These are phyloP conservation scores for Juglanconis sp. DNA, from an alignment of 2,329 filamentous ascomycete species.

Conservation along the genomic window DNA sequence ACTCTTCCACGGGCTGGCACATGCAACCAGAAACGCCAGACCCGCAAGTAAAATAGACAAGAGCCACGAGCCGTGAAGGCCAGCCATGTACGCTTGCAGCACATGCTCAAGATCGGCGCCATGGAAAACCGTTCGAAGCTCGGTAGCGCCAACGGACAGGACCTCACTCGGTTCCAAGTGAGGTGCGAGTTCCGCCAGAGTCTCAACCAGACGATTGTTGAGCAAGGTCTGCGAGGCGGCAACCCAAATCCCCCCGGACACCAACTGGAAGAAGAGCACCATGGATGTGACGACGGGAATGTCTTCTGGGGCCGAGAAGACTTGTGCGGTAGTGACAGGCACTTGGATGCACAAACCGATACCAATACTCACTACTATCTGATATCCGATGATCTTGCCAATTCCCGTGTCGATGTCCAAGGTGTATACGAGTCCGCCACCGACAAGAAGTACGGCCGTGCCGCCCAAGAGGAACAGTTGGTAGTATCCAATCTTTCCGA, in stretches of 20 bases:
- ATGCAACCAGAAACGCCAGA: not conserved
- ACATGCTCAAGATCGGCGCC: slow-evolving; percentile 44
- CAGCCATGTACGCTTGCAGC: slow-evolving; percentile 49
- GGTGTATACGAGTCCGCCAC: slow-evolving; percentile 31
- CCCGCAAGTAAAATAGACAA: not conserved
- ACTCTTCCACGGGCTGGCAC: not conserved
- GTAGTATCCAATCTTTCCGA: slow-evolving; percentile 24
- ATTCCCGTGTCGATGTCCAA: slow-evolving; percentile 26
- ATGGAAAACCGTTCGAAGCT: slow-evolving; percentile 46
- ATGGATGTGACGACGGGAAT: not conserved
- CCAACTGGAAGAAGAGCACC: slow-evolving; percentile 33
- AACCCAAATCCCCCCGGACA: slow-evolving; percentile 46
- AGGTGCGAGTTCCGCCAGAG: slow-evolving; percentile 24
- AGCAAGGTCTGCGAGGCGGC: slow-evolving; percentile 38
- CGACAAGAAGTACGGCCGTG: slow-evolving; percentile 29
- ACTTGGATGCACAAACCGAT: not conserved
- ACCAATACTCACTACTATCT: slow-evolving; percentile 14
- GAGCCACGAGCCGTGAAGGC: not conserved
- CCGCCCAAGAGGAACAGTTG: slow-evolving; percentile 33
- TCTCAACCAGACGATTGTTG: slow-evolving; percentile 31
- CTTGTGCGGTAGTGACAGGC: not conserved
- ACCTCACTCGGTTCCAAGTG: slow-evolving; percentile 26
- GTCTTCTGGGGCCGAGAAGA: not conserved
- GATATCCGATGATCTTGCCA: slow-evolving; percentile 36
- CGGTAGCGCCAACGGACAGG: slow-evolving; percentile 39